Base-by-base conservation (phyloP, 2,329 filamentous ascomycete species). In the Dactylellina drechsleri region DNA sequence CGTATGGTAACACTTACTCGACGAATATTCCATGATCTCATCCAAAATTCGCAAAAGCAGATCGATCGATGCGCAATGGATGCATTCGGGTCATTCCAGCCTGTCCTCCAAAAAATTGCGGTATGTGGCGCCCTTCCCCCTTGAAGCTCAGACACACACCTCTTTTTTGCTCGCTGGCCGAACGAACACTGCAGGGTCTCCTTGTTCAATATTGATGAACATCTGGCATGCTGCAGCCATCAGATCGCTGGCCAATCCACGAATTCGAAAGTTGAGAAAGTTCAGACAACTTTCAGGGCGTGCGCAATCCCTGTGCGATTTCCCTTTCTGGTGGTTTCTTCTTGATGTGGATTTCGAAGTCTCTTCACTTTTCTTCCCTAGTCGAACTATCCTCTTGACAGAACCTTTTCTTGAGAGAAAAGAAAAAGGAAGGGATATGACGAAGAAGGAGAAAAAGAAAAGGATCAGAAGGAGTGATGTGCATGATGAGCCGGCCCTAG, bases 201-300 rank as follows among this genome's bases (percentile, higher is more conserved):
- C 53, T 58, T 58, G 54, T 40, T 36, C 54, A 58, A 58, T 45
- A 45, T 15, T 2, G 26, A 31, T 41, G 59, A 43, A 71, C 31
- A 36, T 36, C 31, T 36, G 31, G 31, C 31, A 36, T 36, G 3
- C 31, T 36, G 31, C 31, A 36, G 54, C 52, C 59, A 59, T 71
- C 66, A 59, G 52, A 47, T 71, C 59, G 58, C 59, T 31, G 54
- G 59, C 66, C 66, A 71, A 71, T 71, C 52, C 31, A 36, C 31
- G 16, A n/a, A 10, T 47, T 15, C 43, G 43, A 36, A 36, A 36
- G 31, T 36, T 36, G 57, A 70, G 52, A 52, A 57, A 60, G 54
- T 52, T 41, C 60, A 54, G 54, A 58, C 43, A 58, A 58, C 23
- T 53, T 50, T 28, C 47, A 28, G 28, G 64, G 45, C 15, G 15